These are phyloP conservation scores for Aphanomyces euteiches DNA, from an alignment of 352 stramenopile species.

Conservation along the genomic window DNA sequence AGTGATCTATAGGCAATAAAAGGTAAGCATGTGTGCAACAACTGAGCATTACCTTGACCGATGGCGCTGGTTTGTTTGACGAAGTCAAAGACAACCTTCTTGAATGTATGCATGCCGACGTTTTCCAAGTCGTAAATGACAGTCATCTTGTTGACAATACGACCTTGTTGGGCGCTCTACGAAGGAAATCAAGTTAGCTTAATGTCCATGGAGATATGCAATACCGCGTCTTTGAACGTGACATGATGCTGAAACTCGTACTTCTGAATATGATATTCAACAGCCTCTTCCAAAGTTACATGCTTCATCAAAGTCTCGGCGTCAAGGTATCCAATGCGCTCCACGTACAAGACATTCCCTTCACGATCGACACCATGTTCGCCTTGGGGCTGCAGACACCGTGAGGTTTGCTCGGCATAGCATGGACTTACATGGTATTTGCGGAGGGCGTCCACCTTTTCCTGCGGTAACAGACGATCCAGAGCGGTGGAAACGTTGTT, in stretches of 20 bases:
- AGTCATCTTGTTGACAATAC: conserved; percentile 24
- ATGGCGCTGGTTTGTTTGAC: conserved; percentile 25
- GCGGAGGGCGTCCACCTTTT: conserved; percentile 17
- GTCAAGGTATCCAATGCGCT: conserved; percentile 21
- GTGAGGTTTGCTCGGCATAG: neutral
- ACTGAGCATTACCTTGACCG: conserved; percentile 18
- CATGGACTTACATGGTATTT: conserved; percentile 13
- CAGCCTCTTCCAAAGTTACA: conserved; percentile 15
- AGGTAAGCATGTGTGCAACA: neutral
- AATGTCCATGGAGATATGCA: neutral
- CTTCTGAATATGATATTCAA: conserved; percentile 29
- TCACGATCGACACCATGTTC: conserved; percentile 27
- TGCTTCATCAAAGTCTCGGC: conserved; percentile 16
- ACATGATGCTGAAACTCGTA: conserved; percentile 25
- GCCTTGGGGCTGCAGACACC: conserved; percentile 18
- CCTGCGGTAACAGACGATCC: conserved; percentile 1
- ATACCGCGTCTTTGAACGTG: conserved; percentile 15
- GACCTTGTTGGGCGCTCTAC: conserved; percentile 1
- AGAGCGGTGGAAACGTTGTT: conserved; percentile 10
- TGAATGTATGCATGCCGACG: conserved; percentile 29
- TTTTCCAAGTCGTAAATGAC: conserved; percentile 27
- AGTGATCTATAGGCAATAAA: conserved; percentile 37
- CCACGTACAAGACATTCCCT: conserved; percentile 23
- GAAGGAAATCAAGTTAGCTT: no score
- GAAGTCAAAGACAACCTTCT: conserved; percentile 30